Evolutionary conservation across 306 rosid species (phyloP).

Genomic region (Glycine soja): DNA sequence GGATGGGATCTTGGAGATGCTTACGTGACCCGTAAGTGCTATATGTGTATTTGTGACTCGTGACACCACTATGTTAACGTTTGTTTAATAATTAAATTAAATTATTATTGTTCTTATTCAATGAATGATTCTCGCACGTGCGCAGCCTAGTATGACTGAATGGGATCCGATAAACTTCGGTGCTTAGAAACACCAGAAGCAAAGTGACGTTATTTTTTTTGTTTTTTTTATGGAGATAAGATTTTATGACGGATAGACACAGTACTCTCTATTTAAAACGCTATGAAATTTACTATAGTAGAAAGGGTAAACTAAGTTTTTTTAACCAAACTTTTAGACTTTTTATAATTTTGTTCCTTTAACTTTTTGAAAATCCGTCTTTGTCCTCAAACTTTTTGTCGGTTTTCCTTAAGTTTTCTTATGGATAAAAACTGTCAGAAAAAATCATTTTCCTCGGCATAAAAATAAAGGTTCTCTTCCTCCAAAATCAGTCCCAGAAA

Average conservation of each 20-base stretch:
- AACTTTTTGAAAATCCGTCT: too few species aligned
- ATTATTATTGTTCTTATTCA: constrained; percentile 32
- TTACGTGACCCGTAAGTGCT: constrained; percentile 54
- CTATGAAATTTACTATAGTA: not conserved
- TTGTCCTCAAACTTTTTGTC: too few species aligned
- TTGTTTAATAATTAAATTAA: not conserved
- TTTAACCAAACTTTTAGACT: too few species aligned
- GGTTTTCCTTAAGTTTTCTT: too few species aligned
- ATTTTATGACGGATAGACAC: too few species aligned
- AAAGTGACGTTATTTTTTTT: not conserved
- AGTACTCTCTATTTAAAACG: not conserved
- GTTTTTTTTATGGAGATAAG: not conserved
- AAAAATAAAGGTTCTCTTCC: too few species aligned
- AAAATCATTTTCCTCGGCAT: too few species aligned
- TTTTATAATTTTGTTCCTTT: too few species aligned
- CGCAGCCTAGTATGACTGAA: constrained; percentile 61
- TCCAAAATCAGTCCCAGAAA: too few species aligned
- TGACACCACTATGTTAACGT: not conserved
- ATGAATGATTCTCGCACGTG: constrained; percentile 52
- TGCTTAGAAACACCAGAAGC: not conserved
- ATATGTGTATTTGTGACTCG: not conserved
- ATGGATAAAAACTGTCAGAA: too few species aligned
- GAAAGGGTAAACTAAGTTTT: too few species aligned
- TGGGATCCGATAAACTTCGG: constrained; percentile 4
- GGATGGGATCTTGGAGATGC: constrained; percentile 3